These are phyloP conservation scores for Lineolata rhizophorae DNA, from an alignment of 495 filamentous ascomycete genomes.

Conservation along the genomic window DNA sequence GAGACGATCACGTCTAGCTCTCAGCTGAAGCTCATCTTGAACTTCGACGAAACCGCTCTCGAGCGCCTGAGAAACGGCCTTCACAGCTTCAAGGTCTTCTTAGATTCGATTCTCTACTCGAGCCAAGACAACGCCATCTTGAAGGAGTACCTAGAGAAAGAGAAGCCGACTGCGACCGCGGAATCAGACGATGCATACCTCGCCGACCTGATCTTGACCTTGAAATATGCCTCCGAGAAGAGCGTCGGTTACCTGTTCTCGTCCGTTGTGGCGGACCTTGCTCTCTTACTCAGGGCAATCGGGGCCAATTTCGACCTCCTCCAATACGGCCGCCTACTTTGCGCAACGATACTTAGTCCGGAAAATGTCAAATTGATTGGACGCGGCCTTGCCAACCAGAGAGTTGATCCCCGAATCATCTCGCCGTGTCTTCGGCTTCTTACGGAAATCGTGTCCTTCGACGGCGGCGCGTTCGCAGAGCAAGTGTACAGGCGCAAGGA, in stretches of 20 bases:
- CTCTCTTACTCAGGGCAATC: constrained; percentile 50
- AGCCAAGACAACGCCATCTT: constrained; percentile 28
- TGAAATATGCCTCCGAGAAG: constrained; percentile 48
- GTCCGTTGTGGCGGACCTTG: constrained; percentile 50
- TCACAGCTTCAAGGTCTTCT: constrained; percentile 52
- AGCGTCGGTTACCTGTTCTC: constrained; percentile 58
- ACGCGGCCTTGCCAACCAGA: constrained; percentile 46
- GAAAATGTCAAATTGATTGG: constrained; percentile 50
- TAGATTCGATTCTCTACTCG: constrained; percentile 35
- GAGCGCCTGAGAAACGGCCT: constrained; percentile 23
- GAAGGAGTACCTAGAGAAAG: constrained; percentile 47
- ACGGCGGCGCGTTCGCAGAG: constrained; percentile 55
- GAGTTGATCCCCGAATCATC: constrained; percentile 63
- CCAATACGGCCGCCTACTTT: constrained; percentile 45
- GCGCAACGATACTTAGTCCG: constrained; percentile 50
- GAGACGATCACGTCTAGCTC: not conserved
- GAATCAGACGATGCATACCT: constrained; percentile 38
- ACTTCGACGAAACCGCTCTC: not conserved
- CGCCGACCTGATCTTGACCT: constrained; percentile 52
- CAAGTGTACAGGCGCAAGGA: constrained; percentile 46
- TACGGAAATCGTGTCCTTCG: constrained; percentile 54
- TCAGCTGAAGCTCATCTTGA: not conserved
- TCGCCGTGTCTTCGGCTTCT: constrained; percentile 63
- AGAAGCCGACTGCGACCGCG: constrained; percentile 33
- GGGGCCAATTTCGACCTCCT: constrained; percentile 48